A percentile compares a stretch with the other conserved stretches of the same genome.
These are phyloP conservation scores for Maudiozyma turicensis DNA, from an alignment of 805 yeast genomes.

Conservation along the genomic window DNA sequence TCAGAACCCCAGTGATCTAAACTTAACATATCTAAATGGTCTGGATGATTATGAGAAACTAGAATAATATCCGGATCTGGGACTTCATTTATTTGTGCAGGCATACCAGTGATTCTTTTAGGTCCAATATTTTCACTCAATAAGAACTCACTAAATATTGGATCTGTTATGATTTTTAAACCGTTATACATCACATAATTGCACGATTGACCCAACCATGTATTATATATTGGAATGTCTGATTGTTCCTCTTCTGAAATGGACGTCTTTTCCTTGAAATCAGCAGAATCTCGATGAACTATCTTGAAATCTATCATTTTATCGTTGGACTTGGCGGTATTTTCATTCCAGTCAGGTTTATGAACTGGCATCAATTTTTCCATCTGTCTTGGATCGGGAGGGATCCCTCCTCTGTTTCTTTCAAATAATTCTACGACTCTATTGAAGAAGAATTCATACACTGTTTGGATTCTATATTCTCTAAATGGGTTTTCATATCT, in stretches of 20 bases:
- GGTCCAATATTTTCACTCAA: conserved; percentile 67
- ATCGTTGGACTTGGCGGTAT: conserved; percentile 6
- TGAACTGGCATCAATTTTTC: conserved; percentile 49
- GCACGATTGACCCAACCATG: conserved; percentile 95
- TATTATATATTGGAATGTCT: conserved; percentile 30
- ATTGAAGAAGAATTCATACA: conserved; percentile 73
- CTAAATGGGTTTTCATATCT: conserved; percentile 83
- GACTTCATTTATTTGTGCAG: conserved; percentile 53
- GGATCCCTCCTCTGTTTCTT: conserved; percentile 51
- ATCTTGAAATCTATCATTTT: not conserved
- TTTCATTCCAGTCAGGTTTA: conserved; percentile 55
- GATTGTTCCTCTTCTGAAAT: not conserved
- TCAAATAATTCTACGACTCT: conserved; percentile 64
- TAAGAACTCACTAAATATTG: conserved; percentile 59
- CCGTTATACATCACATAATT: conserved; percentile 61
- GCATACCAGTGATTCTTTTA: conserved; percentile 69
- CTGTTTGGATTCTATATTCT: conserved; percentile 83
- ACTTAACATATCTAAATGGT: conserved; percentile 68
- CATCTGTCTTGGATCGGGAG: conserved; percentile 37
- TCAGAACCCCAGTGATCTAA: conserved; percentile 30
- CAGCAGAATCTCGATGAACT: not conserved
- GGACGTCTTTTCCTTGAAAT: not conserved
- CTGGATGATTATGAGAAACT: conserved; percentile 93
- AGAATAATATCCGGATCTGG: conserved; percentile 63
- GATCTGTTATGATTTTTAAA: conserved; percentile 77